These are phyloP conservation scores for Yamadazyma diddensiae DNA, from an alignment of 1,139 yeast genomes.

Conservation along the genomic window DNA sequence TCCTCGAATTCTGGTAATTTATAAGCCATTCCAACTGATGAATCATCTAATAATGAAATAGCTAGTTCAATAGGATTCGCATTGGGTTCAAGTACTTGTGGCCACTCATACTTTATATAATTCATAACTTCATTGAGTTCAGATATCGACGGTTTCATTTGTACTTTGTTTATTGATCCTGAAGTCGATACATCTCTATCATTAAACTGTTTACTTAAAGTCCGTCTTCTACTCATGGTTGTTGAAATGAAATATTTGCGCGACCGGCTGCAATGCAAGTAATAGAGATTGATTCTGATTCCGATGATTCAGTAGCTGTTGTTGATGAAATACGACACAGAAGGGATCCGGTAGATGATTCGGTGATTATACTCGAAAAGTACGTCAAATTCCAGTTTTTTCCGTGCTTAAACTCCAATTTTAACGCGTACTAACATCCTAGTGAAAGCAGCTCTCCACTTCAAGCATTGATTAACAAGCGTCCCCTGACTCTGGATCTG, in stretches of 20 bases:
- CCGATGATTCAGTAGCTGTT: slow-evolving; percentile 1
- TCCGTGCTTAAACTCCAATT: too few relatives aligned
- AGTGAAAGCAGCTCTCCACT: too few relatives aligned
- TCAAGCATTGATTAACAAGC: too few relatives aligned
- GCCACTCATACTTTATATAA: slow-evolving; percentile 45
- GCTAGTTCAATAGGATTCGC: slow-evolving; percentile 76
- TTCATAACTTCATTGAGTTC: slow-evolving; percentile 38
- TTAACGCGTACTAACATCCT: too few relatives aligned
- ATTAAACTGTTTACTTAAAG: too few relatives aligned
- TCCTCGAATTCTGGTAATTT: slow-evolving; percentile 57
- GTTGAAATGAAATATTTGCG: neutral
- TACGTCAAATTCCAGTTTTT: too few relatives aligned
- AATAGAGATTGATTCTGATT: slow-evolving; percentile 6
- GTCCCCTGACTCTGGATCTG: too few relatives aligned
- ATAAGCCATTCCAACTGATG: slow-evolving; percentile 86
- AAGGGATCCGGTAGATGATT: too few relatives aligned
- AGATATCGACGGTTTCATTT: slow-evolving; percentile 29
- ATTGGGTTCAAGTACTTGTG: slow-evolving; percentile 31
- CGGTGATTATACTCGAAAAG: neutral
- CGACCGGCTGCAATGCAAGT: slow-evolving; percentile 1
- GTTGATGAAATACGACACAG: too few relatives aligned
- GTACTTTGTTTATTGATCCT: too few relatives aligned
- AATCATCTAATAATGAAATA: slow-evolving; percentile 72
- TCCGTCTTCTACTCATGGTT: slow-evolving; percentile 14
- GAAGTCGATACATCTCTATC: too few relatives aligned